Evolutionary conservation across 2,329 filamentous ascomycete genomes (phyloP).

Genomic region (Penicillium thymicola): DNA sequence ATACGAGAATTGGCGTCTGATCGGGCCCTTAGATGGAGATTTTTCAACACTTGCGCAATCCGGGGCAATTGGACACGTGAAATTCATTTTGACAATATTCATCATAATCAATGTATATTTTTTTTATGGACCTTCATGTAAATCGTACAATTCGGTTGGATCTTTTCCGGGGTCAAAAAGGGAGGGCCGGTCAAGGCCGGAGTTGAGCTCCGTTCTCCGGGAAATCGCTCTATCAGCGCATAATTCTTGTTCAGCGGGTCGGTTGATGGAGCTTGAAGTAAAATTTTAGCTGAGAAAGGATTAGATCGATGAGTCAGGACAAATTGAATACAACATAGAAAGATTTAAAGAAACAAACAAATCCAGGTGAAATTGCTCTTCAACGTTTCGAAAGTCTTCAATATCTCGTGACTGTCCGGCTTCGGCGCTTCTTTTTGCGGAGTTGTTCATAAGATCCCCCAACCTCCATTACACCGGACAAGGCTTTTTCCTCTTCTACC

Average conservation of each 20-base stretch:
- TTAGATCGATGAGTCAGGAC: conserved; percentile 13
- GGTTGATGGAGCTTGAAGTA: conserved; percentile 10
- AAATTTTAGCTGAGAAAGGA: conserved; percentile 7
- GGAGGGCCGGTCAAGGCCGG: conserved; percentile 20
- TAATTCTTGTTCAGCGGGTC: conserved; percentile 15
- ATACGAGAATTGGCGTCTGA: conserved; percentile 21
- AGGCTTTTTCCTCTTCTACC: conserved; percentile 25
- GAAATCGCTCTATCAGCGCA: conserved; percentile 10
- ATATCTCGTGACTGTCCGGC: conserved; percentile 25
- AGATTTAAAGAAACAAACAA: conserved; percentile 2
- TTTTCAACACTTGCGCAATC: conserved; percentile 12
- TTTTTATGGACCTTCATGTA: not conserved
- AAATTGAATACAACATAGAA: not conserved
- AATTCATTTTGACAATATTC: conserved; percentile 2
- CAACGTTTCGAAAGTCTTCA: not conserved
- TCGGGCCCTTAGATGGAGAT: conserved; percentile 15
- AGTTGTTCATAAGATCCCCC: conserved; percentile 5
- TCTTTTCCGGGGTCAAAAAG: conserved; percentile 12
- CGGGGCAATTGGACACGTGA: not conserved
- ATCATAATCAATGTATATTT: not conserved
- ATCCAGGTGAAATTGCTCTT: not conserved
- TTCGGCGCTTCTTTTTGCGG: conserved; percentile 26
- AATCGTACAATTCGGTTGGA: conserved; percentile 19
- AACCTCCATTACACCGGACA: conserved; percentile 19
- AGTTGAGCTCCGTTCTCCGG: conserved; percentile 26